These are phyloP conservation scores for Pseudonectria foliicola DNA, from an alignment of 2,329 filamentous ascomycete genomes.

Conservation along the genomic window DNA sequence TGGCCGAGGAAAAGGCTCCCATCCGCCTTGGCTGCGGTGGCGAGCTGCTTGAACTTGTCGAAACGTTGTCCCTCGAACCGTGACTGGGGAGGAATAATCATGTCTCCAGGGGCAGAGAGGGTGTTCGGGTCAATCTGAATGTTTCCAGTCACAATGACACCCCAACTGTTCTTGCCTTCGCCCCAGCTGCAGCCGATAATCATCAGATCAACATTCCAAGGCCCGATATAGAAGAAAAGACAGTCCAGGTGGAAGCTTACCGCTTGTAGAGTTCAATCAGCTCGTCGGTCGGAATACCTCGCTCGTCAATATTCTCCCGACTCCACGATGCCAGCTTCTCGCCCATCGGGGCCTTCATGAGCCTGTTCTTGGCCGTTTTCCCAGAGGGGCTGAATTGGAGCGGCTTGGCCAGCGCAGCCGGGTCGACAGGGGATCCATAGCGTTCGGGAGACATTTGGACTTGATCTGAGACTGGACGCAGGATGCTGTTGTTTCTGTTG, in stretches of 20 bases:
- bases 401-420: conserved; percentile 31
- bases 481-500: no score
- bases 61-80: conserved; percentile 48
- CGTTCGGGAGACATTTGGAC: conserved; percentile 10
- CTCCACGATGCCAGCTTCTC: conserved; percentile 55
- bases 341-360: conserved; percentile 58
- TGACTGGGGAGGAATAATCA: conserved; percentile 46
- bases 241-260: conserved; percentile 6
- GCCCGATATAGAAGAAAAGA: no score
- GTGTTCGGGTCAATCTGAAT: conserved; percentile 53
- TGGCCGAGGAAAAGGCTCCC: conserved; percentile 53
- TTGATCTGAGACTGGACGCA: neutral
- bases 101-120: conserved; percentile 45
- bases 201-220: no score
- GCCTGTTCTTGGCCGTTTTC: conserved; percentile 50
- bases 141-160: conserved; percentile 54
- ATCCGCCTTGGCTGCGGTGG: conserved; percentile 44
- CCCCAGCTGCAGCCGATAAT: conserved; percentile 38
- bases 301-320: conserved; percentile 38
- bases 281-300: conserved; percentile 32
- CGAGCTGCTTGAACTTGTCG: conserved; percentile 50
- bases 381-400: conserved; percentile 42
- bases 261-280: conserved; percentile 45
- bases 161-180: conserved; percentile 37
- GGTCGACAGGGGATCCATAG: conserved; percentile 12